Base-by-base conservation (phyloP, 768 basidiomycete genomes). In the Lactarius hatsudake region DNA sequence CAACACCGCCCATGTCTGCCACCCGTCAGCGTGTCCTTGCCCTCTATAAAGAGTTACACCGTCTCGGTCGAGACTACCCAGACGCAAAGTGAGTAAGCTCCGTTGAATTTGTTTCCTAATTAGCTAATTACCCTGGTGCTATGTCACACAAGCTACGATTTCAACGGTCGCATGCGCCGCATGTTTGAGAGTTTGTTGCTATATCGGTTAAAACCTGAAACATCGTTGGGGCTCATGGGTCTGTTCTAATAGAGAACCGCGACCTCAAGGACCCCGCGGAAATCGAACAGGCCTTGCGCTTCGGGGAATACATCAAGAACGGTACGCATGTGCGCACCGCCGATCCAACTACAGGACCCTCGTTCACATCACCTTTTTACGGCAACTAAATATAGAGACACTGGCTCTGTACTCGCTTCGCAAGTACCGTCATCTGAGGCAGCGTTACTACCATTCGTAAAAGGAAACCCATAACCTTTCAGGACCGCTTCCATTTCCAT, bases 261-360 rank as follows among this genome's bases (percentile, higher is more conserved):
- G 71, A 81, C 71, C 77, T 94, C 69, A 86, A 82, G 20, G 84
- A 90, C 71, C 80, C 81, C 66, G 81, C 84, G 23, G 90, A 93
- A 68, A 90, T 93, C 62, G 89, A 93, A 77, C 86, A 82, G 65
- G 91, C 91, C 0, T 77, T 93, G 65, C 83, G 81, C 66, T 77
- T 93, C 36, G 90, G 87, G 15, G 91, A 93, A 74, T 93, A 92
- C 71, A 93, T 94, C 76, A 91, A 88, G 78, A 90, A 91, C 73
- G 93, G 93, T 90, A 72, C 68, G 84, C 73, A 32, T 28, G 1
- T 55, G 54, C 23, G 42, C 34, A 26, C 57, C 60, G 6, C 45
- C 15, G 12, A 23, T 53, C 23, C 51, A 53, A 7, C 13, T 53
- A 13, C 51, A 28, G 48, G 38, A 40, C 17, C 13, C 36, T 60